Percentiles rank a stretch among this genome's conserved stretches.
Conservation (phyloP, 2,329 filamentous ascomycete species). For the Verticillium nubilum region DNA sequence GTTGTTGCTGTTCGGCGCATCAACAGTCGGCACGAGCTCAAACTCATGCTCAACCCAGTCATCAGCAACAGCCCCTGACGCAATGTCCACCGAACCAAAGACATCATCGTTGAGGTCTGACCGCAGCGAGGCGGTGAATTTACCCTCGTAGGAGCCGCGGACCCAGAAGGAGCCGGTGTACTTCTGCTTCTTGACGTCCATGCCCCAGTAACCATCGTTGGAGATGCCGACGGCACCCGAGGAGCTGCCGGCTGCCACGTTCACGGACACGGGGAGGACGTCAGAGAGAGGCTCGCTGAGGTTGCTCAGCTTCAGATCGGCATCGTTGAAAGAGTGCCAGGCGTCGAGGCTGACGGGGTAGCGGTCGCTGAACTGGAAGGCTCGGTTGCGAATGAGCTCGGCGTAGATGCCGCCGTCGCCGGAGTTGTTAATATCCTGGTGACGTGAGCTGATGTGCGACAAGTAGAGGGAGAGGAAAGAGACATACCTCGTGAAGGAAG, state of each 20-base stretch:
- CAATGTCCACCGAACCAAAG: slow-evolving; percentile 41
- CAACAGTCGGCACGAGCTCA: slow-evolving; percentile 32
- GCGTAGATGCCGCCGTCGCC: slow-evolving; percentile 71
- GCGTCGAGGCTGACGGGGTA: slow-evolving; percentile 37
- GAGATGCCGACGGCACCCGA: slow-evolving; percentile 36
- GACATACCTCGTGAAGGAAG: slow-evolving; percentile 35
- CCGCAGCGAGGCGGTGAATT: slow-evolving; percentile 40
- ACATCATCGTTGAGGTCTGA: slow-evolving; percentile 37
- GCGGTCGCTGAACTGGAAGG: slow-evolving; percentile 52
- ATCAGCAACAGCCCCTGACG: slow-evolving; percentile 29
- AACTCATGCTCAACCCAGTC: slow-evolving; percentile 49
- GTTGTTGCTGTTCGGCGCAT: slow-evolving; percentile 50
- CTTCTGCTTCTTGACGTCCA: slow-evolving; percentile 39
- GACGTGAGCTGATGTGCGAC: not conserved
- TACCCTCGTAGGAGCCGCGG: slow-evolving; percentile 39
- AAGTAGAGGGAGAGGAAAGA: not conserved
- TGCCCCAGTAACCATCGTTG: slow-evolving; percentile 55
- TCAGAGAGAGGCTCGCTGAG: slow-evolving; percentile 42
- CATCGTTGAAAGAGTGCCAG: slow-evolving; percentile 38
- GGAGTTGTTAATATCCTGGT: slow-evolving; percentile 58
- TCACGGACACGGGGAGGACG: slow-evolving; percentile 46
- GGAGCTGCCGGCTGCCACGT: slow-evolving; percentile 26
- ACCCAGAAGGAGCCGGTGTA: slow-evolving; percentile 50
- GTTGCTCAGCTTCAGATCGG: slow-evolving; percentile 40
- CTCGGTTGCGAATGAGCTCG: slow-evolving; percentile 64